These are phyloP conservation scores for Chamaecrista fasciculata DNA, from an alignment of 306 rosid species.

Conservation along the genomic window DNA sequence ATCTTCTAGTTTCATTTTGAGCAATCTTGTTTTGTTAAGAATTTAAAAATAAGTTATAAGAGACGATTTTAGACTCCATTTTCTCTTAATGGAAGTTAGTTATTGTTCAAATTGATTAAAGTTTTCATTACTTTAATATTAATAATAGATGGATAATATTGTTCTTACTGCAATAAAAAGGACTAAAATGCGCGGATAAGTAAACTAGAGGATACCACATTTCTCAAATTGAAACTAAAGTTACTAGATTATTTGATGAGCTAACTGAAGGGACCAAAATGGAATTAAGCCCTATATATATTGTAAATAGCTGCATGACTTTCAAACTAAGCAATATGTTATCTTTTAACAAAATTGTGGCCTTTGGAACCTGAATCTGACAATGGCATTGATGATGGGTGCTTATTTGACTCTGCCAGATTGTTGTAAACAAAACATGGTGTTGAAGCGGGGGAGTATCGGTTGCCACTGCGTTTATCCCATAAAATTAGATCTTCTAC, in stretches of 20 bases:
- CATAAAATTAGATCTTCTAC: slow-evolving; percentile 84
- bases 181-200: not conserved
- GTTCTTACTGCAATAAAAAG: not conserved
- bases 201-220: not conserved
- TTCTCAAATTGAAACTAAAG: not conserved
- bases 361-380: not conserved
- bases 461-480: slow-evolving; percentile 89
- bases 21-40: not conserved
- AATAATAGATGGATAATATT: not conserved
- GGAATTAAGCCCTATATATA: not conserved
- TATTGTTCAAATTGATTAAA: not conserved
- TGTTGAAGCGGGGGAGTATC: slow-evolving; percentile 60
- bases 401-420: slow-evolving; percentile 48
- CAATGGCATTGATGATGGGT: slow-evolving; percentile 21
- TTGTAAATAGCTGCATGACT: not conserved
- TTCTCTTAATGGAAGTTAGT: not conserved
- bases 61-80: not conserved
- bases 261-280: not conserved
- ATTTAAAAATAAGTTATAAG: not conserved
- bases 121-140: not conserved
- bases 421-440: slow-evolving; percentile 81
- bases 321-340: not conserved
- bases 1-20: not conserved
- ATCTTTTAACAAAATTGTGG: not conserved
- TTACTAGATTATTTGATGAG: not conserved